Evolutionary conservation across 305 asterid species (phyloP), one percentile per base, ranked within the genome.

Genomic region (Euphrasia arctica): DNA sequence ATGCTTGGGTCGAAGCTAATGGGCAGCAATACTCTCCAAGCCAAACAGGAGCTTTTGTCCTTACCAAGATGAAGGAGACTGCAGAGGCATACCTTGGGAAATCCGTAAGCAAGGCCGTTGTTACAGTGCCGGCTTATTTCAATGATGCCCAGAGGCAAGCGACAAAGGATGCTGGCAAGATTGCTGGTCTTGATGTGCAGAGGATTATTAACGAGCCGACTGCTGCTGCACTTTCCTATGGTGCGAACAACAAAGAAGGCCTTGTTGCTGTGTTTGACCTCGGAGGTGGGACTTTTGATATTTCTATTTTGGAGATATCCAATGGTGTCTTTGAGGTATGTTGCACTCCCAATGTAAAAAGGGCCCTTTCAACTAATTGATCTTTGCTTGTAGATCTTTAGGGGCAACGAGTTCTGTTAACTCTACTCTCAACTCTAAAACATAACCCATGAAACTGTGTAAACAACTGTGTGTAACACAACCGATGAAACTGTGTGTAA

Each of bases 61-160:
- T 82, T 49, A 79, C 80, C 0, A 77, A 82, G 77, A 79, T 82
- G 87, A 82, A 76, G 74, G 84, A 82, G 68, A 82, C 87, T 59
- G 87, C 87, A 0, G 87, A 82, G 73, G 75, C 81, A 4, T 79
- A 82, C 65, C 85, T 82, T 22, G 87, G 87, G 12, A 77, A 79
- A 58, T n/a, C 85, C 4, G 76, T 82, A 1, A 79, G n/a, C 64
- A 73, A 82, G 69, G 88, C 88, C 58, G 88, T 82, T 28, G 57
- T 82, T 31, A 82, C 88, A 0, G 88, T 82, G 27, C 85, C 88
- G 5, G 88, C 83, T 59, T 79, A 82, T 67, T 82, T 82, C 14
- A 82, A 82, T 34, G 88, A 82, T 73, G 85, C 85, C 6, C 88
- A 82, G 61, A 72, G 88, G 57, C 88, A 82, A 65, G 85, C 88